These are phyloP conservation scores for Coccomyxa subellipsoidea DNA, from an alignment of 163 green algal species.

Conservation along the genomic window DNA sequence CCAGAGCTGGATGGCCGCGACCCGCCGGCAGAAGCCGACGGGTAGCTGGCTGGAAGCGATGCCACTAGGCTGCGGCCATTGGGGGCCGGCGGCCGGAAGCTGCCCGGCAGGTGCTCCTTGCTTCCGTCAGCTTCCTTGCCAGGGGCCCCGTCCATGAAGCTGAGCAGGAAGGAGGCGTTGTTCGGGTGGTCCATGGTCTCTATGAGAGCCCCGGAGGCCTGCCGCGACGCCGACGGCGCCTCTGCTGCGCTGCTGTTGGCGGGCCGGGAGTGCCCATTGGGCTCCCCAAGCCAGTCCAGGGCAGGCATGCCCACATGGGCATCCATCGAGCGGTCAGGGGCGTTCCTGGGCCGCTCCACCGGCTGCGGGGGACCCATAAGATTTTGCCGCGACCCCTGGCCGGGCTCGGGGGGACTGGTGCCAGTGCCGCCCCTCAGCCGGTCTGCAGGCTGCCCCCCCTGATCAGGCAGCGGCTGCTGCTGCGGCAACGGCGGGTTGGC, in stretches of 20 bases:
- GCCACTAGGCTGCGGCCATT: neutral
- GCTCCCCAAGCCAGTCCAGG: neutral
- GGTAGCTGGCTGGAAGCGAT: neutral
- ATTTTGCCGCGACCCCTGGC: neutral
- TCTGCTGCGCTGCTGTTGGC: neutral
- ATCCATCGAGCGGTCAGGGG: neutral
- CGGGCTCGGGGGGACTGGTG: neutral
- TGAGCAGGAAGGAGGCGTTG: constrained; percentile 2
- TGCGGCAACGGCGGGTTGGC: neutral
- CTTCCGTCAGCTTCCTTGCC: neutral
- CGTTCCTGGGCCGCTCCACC: neutral
- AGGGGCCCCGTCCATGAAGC: neutral
- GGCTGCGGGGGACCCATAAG: neutral
- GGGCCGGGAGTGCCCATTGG: neutral
- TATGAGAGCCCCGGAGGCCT: neutral
- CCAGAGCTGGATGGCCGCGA: neutral
- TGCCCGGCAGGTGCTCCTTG: neutral
- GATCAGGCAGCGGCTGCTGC: neutral
- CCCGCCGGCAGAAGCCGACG: too few species aligned
- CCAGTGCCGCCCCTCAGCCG: neutral
- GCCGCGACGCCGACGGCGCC: neutral
- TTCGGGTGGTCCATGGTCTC: neutral
- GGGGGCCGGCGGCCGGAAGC: neutral
- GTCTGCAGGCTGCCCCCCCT: neutral
- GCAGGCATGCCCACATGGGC: neutral